Evolutionary conservation across 2,329 filamentous ascomycete species (phyloP).

Genomic region (Cyphellophora attinorum): DNA sequence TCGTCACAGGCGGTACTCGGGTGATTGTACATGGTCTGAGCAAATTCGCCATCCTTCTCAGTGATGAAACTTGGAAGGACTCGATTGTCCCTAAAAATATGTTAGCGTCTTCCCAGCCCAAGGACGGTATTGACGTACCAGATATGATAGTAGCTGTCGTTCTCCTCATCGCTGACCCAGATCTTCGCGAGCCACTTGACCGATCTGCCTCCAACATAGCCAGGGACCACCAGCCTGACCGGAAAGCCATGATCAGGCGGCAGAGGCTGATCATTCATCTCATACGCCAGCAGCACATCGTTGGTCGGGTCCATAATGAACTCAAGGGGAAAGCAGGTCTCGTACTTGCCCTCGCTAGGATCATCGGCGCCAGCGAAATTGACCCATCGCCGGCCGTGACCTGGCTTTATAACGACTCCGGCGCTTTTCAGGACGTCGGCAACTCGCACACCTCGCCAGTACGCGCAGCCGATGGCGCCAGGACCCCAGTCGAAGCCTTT

Average conservation of each 20-base stretch:
- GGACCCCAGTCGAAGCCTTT: constrained; percentile 41
- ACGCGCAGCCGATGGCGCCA: constrained; percentile 38
- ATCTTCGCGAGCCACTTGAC: constrained; percentile 34
- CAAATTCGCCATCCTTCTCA: constrained; percentile 39
- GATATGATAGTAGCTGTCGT: constrained; percentile 36
- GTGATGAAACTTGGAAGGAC: constrained; percentile 39
- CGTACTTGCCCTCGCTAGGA: constrained; percentile 38
- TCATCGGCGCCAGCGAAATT: constrained; percentile 43
- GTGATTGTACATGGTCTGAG: constrained; percentile 37
- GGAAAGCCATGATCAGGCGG: constrained; percentile 36
- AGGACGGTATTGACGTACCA: too few species aligned
- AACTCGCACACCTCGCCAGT: constrained; percentile 40
- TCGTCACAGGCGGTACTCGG: constrained; percentile 40
- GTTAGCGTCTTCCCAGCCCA: too few species aligned
- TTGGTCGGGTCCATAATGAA: constrained; percentile 39
- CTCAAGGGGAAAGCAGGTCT: constrained; percentile 39
- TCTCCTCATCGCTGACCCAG: constrained; percentile 32
- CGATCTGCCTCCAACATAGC: constrained; percentile 30
- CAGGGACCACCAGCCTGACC: constrained; percentile 31
- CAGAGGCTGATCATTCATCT: constrained; percentile 32
- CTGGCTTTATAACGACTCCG: constrained; percentile 23
- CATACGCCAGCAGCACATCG: constrained; percentile 37
- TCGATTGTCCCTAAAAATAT: too few species aligned
- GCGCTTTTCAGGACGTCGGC: constrained; percentile 35
- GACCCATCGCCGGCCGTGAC: constrained; percentile 29